Evolutionary conservation across 1,139 yeast genomes (phyloP), one percentile per base, ranked within the genome.

Genomic region (Kodamaea sp.): DNA sequence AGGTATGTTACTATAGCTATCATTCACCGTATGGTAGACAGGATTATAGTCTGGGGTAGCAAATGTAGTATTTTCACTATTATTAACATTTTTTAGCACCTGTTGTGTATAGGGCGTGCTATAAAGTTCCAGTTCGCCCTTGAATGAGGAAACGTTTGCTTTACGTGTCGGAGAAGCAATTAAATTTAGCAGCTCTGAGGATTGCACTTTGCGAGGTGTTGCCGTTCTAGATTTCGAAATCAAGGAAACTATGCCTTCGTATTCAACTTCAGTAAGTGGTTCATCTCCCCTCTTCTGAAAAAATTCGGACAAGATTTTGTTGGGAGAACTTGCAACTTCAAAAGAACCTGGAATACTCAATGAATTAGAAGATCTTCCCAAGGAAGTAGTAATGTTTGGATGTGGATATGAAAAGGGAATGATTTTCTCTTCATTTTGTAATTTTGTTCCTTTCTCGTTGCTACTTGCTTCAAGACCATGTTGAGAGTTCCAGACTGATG

Each of bases 171-270:
- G n/a, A 6, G 21, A 5, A n/a, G 15, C 5, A 16, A 7, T 32
- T 27, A 6, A 22, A 25, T 18, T 26, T 11, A 10, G 11, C 6
- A 18, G 6, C 6, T 18, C 21, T 18, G 6, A 20, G 11, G 15
- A 4, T 22, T 28, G 14, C 7, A 15, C 19, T 22, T 32, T 32
- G 11, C 24, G 14, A 9, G 43, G 40, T 2, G 27, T 45, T 45
- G 43, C 31, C 51, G 23, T 6, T 26, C 33, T 33, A 5, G 68
- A 54, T 35, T 24, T 18, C 15, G 27, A 30, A 3, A 67, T 41
- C 55, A 75, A 55, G 71, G 95, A 76, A 51, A 85, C 59, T 0
- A 89, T 95, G 4, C 96, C 96, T 52, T 83, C 95, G 44, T 82
- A 75, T 57, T 90, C 97, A 31, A 88, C 69, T 12, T 83, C 89